These are phyloP conservation scores for Penicillium sp. DNA, from an alignment of 2,329 filamentous ascomycete genomes.

Conservation along the genomic window DNA sequence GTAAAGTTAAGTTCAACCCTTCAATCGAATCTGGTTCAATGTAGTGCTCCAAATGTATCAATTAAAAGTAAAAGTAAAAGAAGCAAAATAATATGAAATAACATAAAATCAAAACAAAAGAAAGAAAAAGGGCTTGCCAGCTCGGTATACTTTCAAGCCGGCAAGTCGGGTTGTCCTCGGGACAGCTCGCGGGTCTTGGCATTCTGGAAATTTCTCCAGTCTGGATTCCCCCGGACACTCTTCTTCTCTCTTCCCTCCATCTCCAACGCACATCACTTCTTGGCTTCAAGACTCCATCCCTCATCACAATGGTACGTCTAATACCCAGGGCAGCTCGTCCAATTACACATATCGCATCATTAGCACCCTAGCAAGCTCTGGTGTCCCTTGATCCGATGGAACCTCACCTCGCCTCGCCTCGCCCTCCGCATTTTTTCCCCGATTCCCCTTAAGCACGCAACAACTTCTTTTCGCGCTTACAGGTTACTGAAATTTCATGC, in stretches of 20 bases:
- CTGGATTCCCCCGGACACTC: constrained; percentile 37
- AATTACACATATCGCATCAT: not conserved
- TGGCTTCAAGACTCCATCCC: constrained; percentile 20
- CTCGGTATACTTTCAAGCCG: too few species aligned
- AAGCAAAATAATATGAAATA: not conserved
- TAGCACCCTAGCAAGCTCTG: constrained; percentile 3
- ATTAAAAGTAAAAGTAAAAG: not conserved
- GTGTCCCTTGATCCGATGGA: not conserved
- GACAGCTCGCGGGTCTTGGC: constrained; percentile 43
- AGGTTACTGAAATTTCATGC: constrained; percentile 3
- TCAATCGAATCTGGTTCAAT: too few species aligned
- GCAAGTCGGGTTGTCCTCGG: constrained; percentile 33
- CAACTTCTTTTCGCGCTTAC: not conserved
- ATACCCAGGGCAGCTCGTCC: not conserved
- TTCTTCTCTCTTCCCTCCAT: constrained; percentile 34
- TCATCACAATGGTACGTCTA: constrained; percentile 31
- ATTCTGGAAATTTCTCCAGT: constrained; percentile 51
- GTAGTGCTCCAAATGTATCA: too few species aligned
- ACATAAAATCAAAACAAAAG: too few species aligned
- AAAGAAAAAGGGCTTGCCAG: too few species aligned
- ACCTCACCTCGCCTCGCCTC: not conserved
- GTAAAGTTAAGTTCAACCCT: not conserved
- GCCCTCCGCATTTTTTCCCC: constrained; percentile 11
- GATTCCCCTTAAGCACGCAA: constrained; percentile 10
- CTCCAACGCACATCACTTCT: constrained; percentile 33